A percentile compares a stretch with the other conserved stretches of the same genome.
Conservation (phyloP, 805 yeast genomes). For the Kazachstania psychrophila region DNA sequence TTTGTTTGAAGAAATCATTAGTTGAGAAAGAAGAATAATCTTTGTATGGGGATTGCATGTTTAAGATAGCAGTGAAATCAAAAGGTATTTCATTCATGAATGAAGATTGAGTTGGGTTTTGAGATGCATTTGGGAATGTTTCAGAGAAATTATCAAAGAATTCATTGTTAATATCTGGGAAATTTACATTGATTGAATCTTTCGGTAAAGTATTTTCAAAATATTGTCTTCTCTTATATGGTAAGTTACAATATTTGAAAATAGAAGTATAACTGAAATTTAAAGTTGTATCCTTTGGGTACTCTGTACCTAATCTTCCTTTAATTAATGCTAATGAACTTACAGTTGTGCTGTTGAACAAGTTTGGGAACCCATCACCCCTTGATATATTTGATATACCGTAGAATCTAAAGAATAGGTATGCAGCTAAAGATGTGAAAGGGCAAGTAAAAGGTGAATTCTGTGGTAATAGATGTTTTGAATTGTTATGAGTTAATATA, state of each 20-base stretch:
- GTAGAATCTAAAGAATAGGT: conserved; percentile 24
- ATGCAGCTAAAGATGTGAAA: conserved; percentile 23
- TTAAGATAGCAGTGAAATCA: conserved; percentile 19
- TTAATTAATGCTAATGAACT: conserved; percentile 16
- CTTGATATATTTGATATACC: conserved; percentile 18
- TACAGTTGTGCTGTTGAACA: conserved; percentile 7
- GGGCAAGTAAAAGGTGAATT: conserved; percentile 24
- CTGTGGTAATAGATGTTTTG: conserved; percentile 15
- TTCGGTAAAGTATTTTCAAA: conserved; percentile 10
- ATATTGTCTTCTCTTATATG: conserved; percentile 24
- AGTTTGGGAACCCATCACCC: conserved; percentile 28
- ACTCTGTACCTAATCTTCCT: conserved; percentile 21
- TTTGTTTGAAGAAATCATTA: conserved; percentile 2
- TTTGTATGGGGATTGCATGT: conserved; percentile 12
- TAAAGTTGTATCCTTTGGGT: conserved; percentile 25
- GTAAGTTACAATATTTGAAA: conserved; percentile 25
- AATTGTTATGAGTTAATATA: not conserved
- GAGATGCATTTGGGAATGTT: not conserved
- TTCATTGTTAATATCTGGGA: conserved; percentile 12
- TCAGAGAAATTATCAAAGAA: conserved; percentile 3
- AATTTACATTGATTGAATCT: not conserved
- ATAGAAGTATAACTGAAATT: conserved; percentile 21
- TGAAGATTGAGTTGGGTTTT: conserved; percentile 4
- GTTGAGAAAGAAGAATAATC: not conserved
- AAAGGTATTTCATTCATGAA: conserved; percentile 19